Evolutionary conservation across 352 stramenopile genomes (phyloP), one percentile per base, ranked within the genome.

Genomic region (Globisporangium abappressorium): DNA sequence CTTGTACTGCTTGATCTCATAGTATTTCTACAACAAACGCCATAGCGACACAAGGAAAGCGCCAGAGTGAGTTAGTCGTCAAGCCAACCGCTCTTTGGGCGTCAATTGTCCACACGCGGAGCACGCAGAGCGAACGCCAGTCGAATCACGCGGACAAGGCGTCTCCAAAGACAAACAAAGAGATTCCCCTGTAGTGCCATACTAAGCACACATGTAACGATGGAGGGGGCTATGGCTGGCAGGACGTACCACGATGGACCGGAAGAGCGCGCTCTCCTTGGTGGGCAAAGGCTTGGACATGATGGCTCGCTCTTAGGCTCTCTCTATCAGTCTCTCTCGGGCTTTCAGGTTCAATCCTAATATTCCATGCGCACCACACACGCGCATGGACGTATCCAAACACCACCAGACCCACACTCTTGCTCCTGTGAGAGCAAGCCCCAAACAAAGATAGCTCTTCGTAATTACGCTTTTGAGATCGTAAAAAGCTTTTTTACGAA

Each of bases 1-100:
- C 81, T 99, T 99, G 88, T 99, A 99, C 74, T 99, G 93, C 78
- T 99, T 99, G 51, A 86, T 90, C 81, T 99, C 97, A 78, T 99
- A 99, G 73, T 95, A 97, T 92, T 98, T 99, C 83, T 92, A 63
- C 22, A 70, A 8, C 5, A 30, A 11, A 18, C 57, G 36, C 65
- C 54, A 28, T 20, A 67, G 28, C 0, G 4, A 26, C 49, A 33
- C 22, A 9, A 56, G n/a, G 22, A 49, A 5, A 51, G 43, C 43
- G 6, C 43, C 43, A 51, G 18, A 22, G 47, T 7, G 47, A 5
- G 28, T n/a, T 49, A 64, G 24, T 24, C 26, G 38, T 3, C 18
- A 51, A 22, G 5, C 8, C 6, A 24, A 5, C 11, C 43, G 18
- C 7, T 51, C 20, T 22, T 24, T 51, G 43, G 18, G 43, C 6